Base-by-base conservation (phyloP, 2,329 filamentous ascomycete species). In the Paraconiothyrium sp. region DNA sequence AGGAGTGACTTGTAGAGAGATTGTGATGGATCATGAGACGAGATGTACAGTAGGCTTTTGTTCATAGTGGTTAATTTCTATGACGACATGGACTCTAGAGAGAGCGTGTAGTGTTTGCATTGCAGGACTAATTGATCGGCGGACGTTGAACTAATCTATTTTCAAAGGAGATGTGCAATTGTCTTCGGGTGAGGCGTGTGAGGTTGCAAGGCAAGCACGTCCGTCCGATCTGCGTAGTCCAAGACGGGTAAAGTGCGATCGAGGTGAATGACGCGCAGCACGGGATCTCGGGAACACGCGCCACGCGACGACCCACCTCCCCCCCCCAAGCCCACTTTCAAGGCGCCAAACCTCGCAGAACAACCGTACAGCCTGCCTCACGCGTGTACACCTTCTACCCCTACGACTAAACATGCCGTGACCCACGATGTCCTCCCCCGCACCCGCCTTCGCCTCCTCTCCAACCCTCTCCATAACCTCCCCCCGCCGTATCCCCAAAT, bases 381-480 rank as follows among this genome's bases (percentile, higher is more conserved):
- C 34, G 11, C 35, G 35, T 10, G 9, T 16, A n/a, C 14, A 41
- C 2, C 39, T 7, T 7, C 39, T 7, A 8, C 4, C 39, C n/a
- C 39, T 14, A n/a, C 13, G 1, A 16, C 14, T 51, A n/a, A 57
- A 44, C 27, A 72, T 71, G 69, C 2, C 43, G 41, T 72, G 48
- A 64, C 20, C 32, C 54, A 66, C 30, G 13, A 82, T 82, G 80
- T 85, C 84, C 52, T 85, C 84, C 11, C 81, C 83, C 14, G 80
- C 80, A 56, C 78, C 79, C 9, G 84, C 82, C 59, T 71, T 82
- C 58, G 69, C 77, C 27, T 85, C 83, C 4, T 85, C 83, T 37
- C 50, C 50, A 2, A 80, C 82, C 14, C 71, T 81, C 47, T 81
- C 79, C 50, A 72, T 76, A 46, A 73, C 70, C 30, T 76, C 74